Percentiles rank a stretch among this genome's conserved stretches.
Evolutionary conservation across 257 asterid genomes (phyloP).

Genomic region (Gentiana macrophylla): DNA sequence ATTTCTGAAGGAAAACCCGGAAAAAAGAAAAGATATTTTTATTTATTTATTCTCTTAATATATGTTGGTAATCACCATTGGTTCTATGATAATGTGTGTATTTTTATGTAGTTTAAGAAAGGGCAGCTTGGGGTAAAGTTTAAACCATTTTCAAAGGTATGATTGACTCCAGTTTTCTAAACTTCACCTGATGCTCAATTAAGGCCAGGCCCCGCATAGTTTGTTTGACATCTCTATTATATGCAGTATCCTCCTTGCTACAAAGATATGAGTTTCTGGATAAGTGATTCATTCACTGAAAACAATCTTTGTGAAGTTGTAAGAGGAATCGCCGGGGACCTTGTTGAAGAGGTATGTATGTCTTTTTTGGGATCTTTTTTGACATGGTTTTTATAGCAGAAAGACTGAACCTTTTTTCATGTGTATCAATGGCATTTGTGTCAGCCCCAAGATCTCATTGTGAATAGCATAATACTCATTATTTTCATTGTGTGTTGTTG

Average conservation of each 20-base stretch:
- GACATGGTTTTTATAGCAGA: no score
- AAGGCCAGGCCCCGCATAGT: neutral
- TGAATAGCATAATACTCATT: neutral
- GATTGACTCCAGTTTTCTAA: constrained; percentile 1
- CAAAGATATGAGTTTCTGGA: constrained; percentile 93
- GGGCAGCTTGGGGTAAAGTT: constrained; percentile 84
- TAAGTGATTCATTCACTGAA: constrained; percentile 71
- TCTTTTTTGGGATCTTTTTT: no score
- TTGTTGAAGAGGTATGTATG: constrained; percentile 67
- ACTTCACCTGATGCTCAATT: neutral
- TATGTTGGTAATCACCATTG: constrained; percentile 1
- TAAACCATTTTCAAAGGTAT: constrained; percentile 84
- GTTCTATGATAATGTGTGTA: neutral
- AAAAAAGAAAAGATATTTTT: no score
- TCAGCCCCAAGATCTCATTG: no score
- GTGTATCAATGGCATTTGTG: no score
- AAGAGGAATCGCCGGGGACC: constrained; percentile 87
- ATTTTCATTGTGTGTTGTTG: neutral
- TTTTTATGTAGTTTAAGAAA: constrained; percentile 46
- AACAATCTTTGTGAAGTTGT: constrained; percentile 86
- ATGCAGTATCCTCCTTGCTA: constrained; percentile 90
- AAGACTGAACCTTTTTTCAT: no score
- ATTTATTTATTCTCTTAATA: no score
- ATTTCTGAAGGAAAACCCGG: neutral
- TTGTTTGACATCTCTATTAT: neutral